Percentiles rank a stretch among this genome's conserved stretches.
Evolutionary conservation across 2,329 filamentous ascomycete species (phyloP).

Genomic region (Pseudogymnoascus sp.): DNA sequence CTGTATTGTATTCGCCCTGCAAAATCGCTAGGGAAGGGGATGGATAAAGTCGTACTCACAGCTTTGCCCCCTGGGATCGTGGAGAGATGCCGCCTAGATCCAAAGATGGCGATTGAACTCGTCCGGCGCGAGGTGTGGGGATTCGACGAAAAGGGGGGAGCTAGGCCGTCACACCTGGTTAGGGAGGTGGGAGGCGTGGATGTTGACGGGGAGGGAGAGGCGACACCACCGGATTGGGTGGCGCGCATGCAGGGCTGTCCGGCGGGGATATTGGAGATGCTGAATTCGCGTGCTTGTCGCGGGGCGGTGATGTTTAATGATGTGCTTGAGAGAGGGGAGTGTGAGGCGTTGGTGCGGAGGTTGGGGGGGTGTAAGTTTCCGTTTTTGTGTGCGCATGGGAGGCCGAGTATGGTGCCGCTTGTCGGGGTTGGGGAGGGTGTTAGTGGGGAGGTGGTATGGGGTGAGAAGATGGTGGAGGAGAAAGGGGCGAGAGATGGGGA

Average conservation of each 20-base stretch:
- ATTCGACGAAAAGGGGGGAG: conserved; percentile 24
- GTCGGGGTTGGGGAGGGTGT: conserved; percentile 27
- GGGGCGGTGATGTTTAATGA: conserved; percentile 88
- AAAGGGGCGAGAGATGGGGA: neutral
- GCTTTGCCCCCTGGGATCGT: conserved; percentile 66
- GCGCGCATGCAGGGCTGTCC: conserved; percentile 62
- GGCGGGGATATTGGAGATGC: conserved; percentile 62
- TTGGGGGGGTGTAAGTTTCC: conserved; percentile 62
- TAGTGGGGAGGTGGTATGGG: neutral
- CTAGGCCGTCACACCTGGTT: neutral
- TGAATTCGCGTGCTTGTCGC: conserved; percentile 69
- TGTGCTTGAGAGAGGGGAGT: conserved; percentile 48
- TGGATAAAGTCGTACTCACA: conserved; percentile 28
- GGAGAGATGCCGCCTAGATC: conserved; percentile 67
- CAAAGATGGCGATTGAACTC: conserved; percentile 63
- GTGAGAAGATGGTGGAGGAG: neutral
- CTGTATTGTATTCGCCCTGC: conserved; percentile 40
- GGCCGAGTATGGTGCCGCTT: conserved; percentile 58
- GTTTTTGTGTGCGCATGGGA: conserved; percentile 77
- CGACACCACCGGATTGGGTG: conserved; percentile 42
- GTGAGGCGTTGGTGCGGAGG: conserved; percentile 45
- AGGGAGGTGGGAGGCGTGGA: neutral
- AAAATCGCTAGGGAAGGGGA: neutral
- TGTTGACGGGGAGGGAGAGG: neutral
- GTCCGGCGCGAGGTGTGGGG: conserved; percentile 69